Evolutionary conservation across 495 filamentous ascomycete genomes (phyloP).

Genomic region (Aspergillus heteromorphus): DNA sequence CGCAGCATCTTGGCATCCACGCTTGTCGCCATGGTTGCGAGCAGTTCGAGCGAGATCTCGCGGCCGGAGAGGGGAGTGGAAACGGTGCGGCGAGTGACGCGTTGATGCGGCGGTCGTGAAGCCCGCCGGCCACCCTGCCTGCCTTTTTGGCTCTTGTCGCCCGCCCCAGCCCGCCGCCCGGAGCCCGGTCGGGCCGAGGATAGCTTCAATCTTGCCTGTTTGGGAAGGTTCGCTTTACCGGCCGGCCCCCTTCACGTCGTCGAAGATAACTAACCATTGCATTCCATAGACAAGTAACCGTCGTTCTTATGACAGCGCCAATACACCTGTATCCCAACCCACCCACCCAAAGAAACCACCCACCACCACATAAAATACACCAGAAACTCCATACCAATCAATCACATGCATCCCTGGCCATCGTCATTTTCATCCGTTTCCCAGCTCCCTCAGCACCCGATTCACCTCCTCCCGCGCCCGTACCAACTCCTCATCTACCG

Average conservation of each 20-base stretch:
- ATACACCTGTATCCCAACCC: no score
- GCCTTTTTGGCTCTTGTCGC: conserved; percentile 9
- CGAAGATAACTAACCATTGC: no score
- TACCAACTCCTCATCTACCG: conserved; percentile 40
- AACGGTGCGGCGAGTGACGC: neutral
- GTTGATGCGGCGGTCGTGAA: conserved; percentile 1
- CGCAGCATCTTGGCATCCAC: conserved; percentile 84
- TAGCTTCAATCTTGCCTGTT: conserved; percentile 14
- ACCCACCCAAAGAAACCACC: no score
- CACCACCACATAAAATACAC: neutral
- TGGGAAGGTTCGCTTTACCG: conserved; percentile 8
- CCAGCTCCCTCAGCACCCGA: conserved; percentile 32
- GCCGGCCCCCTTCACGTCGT: no score
- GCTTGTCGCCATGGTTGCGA: conserved; percentile 57
- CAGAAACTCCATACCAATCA: no score
- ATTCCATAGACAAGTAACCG: no score
- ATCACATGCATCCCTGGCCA: no score
- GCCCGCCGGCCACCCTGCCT: neutral
- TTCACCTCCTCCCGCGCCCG: conserved; percentile 43
- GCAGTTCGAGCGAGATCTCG: neutral
- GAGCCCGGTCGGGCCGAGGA: conserved; percentile 13
- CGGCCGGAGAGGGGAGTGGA: neutral
- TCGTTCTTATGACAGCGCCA: no score
- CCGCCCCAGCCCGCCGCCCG: conserved; percentile 11
- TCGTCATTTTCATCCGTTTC: neutral